These are phyloP conservation scores for Sordariomycetes sp. DNA, from an alignment of 2,329 filamentous ascomycete species.

Conservation along the genomic window DNA sequence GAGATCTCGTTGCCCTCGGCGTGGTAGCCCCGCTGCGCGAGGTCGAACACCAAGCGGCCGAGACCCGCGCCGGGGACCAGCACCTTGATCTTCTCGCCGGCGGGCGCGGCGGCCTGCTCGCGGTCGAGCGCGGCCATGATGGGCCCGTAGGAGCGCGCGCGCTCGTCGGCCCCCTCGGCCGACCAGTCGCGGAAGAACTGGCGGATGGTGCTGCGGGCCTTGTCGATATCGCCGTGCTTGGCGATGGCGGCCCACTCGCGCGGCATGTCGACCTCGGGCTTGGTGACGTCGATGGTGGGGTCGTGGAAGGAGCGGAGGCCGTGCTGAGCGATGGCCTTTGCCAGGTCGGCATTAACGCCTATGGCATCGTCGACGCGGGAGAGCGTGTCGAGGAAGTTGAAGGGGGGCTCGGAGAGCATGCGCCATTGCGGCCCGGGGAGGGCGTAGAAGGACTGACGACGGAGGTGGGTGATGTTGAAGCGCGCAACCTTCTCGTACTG, in stretches of 20 bases:
- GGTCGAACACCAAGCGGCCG: slow-evolving; percentile 79
- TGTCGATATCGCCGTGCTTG: slow-evolving; percentile 69
- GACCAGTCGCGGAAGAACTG: slow-evolving; percentile 97
- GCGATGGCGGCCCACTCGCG: slow-evolving; percentile 60
- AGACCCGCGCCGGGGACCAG: slow-evolving; percentile 86
- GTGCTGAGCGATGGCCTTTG: slow-evolving; percentile 62
- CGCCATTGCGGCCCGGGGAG: slow-evolving; percentile 76
- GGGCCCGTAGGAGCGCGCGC: slow-evolving; percentile 66
- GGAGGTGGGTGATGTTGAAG: slow-evolving; percentile 81
- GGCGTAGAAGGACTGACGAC: slow-evolving; percentile 87
- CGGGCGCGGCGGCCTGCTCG: neutral
- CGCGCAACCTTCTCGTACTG: slow-evolving; percentile 81
- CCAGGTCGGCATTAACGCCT: slow-evolving; percentile 75
- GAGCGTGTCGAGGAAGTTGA: slow-evolving; percentile 72
- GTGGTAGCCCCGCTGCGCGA: slow-evolving; percentile 61
- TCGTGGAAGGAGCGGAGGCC: slow-evolving; percentile 59
- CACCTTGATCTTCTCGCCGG: slow-evolving; percentile 43
- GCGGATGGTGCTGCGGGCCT: slow-evolving; percentile 81
- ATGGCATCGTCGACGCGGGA: slow-evolving; percentile 77
- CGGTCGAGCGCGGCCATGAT: slow-evolving; percentile 51
- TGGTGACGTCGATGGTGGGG: slow-evolving; percentile 18
- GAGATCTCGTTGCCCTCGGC: slow-evolving; percentile 93
- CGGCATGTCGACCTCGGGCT: slow-evolving; percentile 36
- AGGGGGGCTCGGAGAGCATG: slow-evolving; percentile 69
- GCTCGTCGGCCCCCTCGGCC: slow-evolving; percentile 60